phyloP scores from a whole-genome alignment of 1,284 basidiomycete genomes.

The Heliocybe sulcata region DNA sequence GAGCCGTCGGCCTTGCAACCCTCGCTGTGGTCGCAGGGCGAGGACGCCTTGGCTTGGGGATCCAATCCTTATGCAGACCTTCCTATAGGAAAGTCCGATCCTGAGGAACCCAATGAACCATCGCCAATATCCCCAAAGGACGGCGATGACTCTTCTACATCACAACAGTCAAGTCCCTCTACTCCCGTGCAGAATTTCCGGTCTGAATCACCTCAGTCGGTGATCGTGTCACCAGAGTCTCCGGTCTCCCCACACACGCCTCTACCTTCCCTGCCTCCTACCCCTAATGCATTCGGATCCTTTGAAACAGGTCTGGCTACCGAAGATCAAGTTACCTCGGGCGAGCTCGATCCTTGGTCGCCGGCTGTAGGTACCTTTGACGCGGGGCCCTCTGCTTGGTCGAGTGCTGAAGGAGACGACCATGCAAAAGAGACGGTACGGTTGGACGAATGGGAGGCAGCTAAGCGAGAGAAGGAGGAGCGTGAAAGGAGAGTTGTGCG shows the following conservation, averaged over 20 bases:
- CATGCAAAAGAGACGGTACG: constrained; percentile 13
- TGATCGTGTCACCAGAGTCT: not conserved
- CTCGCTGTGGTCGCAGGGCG: constrained; percentile 23
- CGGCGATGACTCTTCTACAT: not conserved
- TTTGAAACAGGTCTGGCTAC: constrained; percentile 42
- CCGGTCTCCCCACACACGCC: not conserved
- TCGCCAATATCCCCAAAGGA: not conserved
- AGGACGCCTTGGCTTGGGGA: constrained; percentile 15
- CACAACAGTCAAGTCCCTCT: not conserved
- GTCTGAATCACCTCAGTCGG: not conserved
- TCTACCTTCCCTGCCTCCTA: constrained; percentile 7
- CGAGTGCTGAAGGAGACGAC: constrained; percentile 8
- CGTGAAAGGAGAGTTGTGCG: constrained; percentile 58
- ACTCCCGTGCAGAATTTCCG: not conserved
- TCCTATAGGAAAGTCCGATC: not conserved
- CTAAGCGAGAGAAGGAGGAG: constrained; percentile 47
- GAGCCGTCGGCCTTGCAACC: constrained; percentile 31
- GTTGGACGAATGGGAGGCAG: constrained; percentile 64
- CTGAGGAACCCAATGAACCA: not conserved
- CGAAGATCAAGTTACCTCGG: constrained; percentile 10
- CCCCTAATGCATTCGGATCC: constrained; percentile 45
- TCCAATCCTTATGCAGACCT: constrained; percentile 23
- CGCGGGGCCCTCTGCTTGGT: constrained; percentile 29
- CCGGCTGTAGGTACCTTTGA: constrained; percentile 24
- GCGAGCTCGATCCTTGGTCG: not conserved